Evolutionary conservation across 208 protist genomes (phyloP).

Genomic region (Leishmania tarentolae): DNA sequence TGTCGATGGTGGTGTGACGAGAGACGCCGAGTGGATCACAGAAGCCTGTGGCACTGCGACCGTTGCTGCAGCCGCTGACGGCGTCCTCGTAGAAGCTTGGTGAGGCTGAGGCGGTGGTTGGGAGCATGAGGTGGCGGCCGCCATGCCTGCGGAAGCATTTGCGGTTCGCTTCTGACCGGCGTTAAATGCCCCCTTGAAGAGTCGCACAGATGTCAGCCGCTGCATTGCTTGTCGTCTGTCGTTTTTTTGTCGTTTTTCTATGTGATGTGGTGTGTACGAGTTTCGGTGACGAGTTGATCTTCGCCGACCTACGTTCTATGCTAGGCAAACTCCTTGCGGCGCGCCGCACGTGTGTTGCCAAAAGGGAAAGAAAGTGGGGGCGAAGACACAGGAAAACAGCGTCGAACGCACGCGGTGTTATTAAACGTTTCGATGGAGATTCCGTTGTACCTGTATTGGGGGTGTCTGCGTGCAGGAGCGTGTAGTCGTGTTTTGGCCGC

Average conservation of each 20-base stretch:
- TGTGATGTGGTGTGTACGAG: not conserved
- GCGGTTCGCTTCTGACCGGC: constrained; percentile 21
- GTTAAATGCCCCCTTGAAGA: constrained; percentile 15
- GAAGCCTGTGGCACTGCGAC: not conserved
- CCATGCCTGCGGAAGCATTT: not conserved
- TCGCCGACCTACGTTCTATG: not conserved
- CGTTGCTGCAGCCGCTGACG: not conserved
- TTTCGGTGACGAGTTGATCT: not conserved
- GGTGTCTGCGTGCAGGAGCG: not conserved
- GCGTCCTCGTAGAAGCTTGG: not conserved
- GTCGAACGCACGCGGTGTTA: not conserved
- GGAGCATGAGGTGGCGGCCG: not conserved
- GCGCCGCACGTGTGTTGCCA: not conserved
- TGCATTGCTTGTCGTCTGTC: constrained; percentile 6
- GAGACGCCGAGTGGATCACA: constrained; percentile 2
- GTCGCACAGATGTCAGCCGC: constrained; percentile 10
- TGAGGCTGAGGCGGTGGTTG: not conserved
- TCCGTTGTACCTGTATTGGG: not conserved
- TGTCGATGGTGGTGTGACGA: constrained; percentile 21
- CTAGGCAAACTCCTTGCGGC: not conserved
- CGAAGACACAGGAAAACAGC: not conserved
- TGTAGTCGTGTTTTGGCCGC: not conserved
- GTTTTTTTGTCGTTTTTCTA: not conserved
- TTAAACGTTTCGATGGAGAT: not conserved
- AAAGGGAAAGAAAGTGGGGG: not conserved